A percentile compares a stretch with the other conserved stretches of the same genome.
These are phyloP conservation scores for Populus alba DNA, from an alignment of 345 rosid species.

Conservation along the genomic window DNA sequence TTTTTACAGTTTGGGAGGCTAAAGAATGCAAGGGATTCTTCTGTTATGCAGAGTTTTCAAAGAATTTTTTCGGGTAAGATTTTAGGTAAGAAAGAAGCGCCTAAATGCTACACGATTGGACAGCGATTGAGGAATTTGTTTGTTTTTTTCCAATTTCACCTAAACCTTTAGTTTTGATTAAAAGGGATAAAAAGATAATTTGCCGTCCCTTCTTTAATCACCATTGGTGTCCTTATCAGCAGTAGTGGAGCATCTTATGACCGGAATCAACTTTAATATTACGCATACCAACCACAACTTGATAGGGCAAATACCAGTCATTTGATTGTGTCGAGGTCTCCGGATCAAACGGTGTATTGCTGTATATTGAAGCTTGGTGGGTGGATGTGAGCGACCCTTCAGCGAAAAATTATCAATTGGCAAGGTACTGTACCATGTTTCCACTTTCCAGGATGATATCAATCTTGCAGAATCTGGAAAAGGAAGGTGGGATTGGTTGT, in stretches of 20 bases:
- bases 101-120: neutral
- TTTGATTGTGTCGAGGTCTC: neutral
- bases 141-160: neutral
- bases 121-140: neutral
- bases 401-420: neutral
- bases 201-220: neutral
- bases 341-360: neutral
- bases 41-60: too few species aligned
- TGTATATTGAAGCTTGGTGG: neutral
- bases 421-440: neutral
- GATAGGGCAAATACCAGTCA: neutral
- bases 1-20: neutral
- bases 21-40: neutral
- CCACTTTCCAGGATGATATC: neutral
- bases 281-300: conserved; percentile 10
- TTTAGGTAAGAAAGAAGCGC: neutral
- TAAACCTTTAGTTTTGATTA: neutral
- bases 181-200: neutral
- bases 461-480: neutral
- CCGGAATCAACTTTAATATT: neutral
- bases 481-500: too few species aligned
- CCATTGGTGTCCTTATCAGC: conserved; percentile 24
- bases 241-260: conserved; percentile 29
- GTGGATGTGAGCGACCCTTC: neutral
- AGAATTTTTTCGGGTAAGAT: neutral